Evolutionary conservation across 2,329 filamentous ascomycete genomes (phyloP).

Genomic region (Paraphoma chrysanthemicola): DNA sequence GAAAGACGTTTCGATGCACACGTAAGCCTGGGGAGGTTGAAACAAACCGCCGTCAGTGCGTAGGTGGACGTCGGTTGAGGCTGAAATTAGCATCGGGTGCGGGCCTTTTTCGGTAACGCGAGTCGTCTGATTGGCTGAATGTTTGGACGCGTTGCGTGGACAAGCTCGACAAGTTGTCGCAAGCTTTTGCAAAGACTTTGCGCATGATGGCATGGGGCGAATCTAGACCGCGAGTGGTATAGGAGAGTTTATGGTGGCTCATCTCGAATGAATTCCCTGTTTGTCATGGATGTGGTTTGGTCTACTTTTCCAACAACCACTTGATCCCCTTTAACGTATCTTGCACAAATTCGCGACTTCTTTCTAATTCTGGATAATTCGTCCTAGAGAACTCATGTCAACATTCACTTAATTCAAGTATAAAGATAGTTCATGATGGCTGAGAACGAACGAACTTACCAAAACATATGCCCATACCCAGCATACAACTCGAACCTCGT

Average conservation of each 20-base stretch:
- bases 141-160: not conserved
- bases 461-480: slow-evolving; percentile 54
- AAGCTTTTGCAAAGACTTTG: not conserved
- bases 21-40: not conserved
- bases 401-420: too few species aligned
- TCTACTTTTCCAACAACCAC: slow-evolving; percentile 35
- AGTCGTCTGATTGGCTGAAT: not conserved
- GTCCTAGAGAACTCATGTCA: slow-evolving; percentile 12
- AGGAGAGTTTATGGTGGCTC: too few species aligned
- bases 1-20: not conserved
- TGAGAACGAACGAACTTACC: slow-evolving; percentile 2
- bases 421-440: too few species aligned
- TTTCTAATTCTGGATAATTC: slow-evolving; percentile 37
- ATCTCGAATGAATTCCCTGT: not conserved
- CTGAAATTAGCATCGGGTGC: not conserved
- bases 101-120: not conserved
- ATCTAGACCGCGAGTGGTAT: not conserved
- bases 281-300: not conserved
- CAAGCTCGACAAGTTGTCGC: not conserved
- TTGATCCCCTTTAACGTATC: slow-evolving; percentile 37
- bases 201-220: not conserved
- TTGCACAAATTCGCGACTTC: slow-evolving; percentile 29
- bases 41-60: not conserved
- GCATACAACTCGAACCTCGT: slow-evolving; percentile 53
- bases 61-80: not conserved